phyloP scores from a whole-genome alignment of 2,329 filamentous ascomycete genomes.

The Penicillium sp. region DNA sequence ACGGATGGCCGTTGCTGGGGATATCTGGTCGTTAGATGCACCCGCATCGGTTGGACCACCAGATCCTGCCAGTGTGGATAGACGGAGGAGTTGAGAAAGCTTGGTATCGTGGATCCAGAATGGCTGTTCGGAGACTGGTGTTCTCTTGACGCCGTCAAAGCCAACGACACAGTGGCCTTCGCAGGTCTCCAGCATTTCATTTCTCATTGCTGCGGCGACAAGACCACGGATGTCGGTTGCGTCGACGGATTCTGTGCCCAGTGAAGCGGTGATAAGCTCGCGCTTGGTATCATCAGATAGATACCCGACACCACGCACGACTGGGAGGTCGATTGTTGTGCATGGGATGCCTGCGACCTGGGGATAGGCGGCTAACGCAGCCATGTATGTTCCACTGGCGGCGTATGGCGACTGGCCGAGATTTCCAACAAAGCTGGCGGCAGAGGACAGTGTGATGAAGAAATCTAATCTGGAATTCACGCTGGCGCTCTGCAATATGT shows the following conservation, averaged over 20 bases:
- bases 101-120: slow-evolving; percentile 24
- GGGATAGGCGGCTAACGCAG: slow-evolving; percentile 23
- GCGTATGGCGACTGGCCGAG: slow-evolving; percentile 64
- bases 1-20: slow-evolving; percentile 18
- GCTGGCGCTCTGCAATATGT: slow-evolving; percentile 11
- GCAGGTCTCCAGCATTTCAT: slow-evolving; percentile 20
- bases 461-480: slow-evolving; percentile 22
- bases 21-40: slow-evolving; percentile 8
- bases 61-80: slow-evolving; percentile 19
- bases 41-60: slow-evolving; percentile 6
- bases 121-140: slow-evolving; percentile 15
- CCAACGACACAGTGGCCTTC: slow-evolving; percentile 23
- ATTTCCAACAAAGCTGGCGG: slow-evolving; percentile 30
- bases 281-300: slow-evolving; percentile 22
- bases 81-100: slow-evolving; percentile 19
- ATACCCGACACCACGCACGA: slow-evolving; percentile 24
- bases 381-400: slow-evolving; percentile 35
- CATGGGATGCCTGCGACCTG: slow-evolving; percentile 54
- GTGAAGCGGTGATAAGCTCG: slow-evolving; percentile 18
- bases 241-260: slow-evolving; percentile 20
- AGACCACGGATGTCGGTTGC: slow-evolving; percentile 24
- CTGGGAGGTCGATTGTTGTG: slow-evolving; percentile 46
- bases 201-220: slow-evolving; percentile 22
- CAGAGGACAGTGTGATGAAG: slow-evolving; percentile 28
- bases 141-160: slow-evolving; percentile 21